phyloP scores from a whole-genome alignment of 306 rosid genomes.

The Lagenaria siceraria region DNA sequence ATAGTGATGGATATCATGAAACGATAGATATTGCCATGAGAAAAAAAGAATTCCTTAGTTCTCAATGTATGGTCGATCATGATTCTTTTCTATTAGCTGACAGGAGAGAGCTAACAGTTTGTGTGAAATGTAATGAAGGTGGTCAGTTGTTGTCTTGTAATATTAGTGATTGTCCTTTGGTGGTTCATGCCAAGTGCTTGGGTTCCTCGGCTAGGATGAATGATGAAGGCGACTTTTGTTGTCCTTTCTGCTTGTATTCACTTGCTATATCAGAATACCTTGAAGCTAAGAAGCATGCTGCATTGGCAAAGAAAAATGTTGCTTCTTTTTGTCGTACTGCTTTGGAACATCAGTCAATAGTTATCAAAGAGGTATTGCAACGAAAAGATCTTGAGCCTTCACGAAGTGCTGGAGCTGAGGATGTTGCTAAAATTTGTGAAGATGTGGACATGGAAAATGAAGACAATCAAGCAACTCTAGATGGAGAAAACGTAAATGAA shows the following conservation, averaged over 20 bases:
- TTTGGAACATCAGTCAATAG: conserved; percentile 12
- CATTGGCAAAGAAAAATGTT: conserved; percentile 33
- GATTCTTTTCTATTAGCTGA: conserved; percentile 19
- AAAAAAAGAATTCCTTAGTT: conserved; percentile 29
- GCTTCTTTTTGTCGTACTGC: conserved; percentile 24
- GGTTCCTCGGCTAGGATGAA: conserved; percentile 26
- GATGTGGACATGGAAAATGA: conserved; percentile 16
- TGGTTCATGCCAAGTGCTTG: conserved; percentile 53
- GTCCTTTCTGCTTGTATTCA: conserved; percentile 67
- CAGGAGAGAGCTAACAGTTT: conserved; percentile 14
- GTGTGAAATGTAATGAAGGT: conserved; percentile 45
- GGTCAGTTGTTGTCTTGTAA: conserved; percentile 46
- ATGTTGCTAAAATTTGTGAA: conserved; percentile 15
- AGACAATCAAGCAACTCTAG: conserved; percentile 19
- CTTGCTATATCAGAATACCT: conserved; percentile 36
- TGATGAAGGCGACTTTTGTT: conserved; percentile 27
- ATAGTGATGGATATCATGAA: conserved; percentile 23
- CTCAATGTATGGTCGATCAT: conserved; percentile 17
- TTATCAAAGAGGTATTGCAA: conserved; percentile 10
- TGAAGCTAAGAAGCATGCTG: conserved; percentile 46
- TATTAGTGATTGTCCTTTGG: conserved; percentile 40
- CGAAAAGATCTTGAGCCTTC: conserved; percentile 16
- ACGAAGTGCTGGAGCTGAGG: conserved; percentile 12
- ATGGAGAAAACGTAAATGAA: conserved; percentile 19
- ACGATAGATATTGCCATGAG: conserved; percentile 22